Conservation (phyloP, 148 eudicot genomes). For the Diospyros lotus region DNA sequence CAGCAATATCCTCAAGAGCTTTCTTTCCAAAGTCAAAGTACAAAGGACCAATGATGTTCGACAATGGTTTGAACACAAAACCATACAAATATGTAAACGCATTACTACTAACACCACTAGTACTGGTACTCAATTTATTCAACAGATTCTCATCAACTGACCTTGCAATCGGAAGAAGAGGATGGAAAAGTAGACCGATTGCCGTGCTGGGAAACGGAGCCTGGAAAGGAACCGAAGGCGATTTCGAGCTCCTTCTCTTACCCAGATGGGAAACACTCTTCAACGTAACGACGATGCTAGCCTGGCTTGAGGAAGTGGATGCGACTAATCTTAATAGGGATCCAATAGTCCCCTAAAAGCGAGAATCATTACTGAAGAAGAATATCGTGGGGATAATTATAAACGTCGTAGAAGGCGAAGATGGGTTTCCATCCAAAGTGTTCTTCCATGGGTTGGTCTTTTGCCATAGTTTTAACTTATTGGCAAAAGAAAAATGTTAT, state of each 20-base stretch:
- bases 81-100: conserved; percentile 56
- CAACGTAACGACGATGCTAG: too few species aligned
- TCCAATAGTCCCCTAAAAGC: too few species aligned
- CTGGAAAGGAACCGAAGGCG: conserved; percentile 90
- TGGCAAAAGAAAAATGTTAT: too few species aligned
- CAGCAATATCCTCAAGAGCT: conserved; percentile 82
- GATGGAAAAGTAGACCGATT: conserved; percentile 81
- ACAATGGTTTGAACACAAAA: conserved; percentile 83
- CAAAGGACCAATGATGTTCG: conserved; percentile 93
- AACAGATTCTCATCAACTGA: conserved; percentile 11
- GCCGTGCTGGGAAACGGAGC: conserved; percentile 87
- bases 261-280: too few species aligned
- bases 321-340: too few species aligned
- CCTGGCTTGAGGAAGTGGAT: too few species aligned
- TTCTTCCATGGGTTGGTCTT: too few species aligned
- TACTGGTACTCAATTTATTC: conserved; percentile 7
- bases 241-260: conserved; percentile 25
- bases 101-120: conserved; percentile 19
- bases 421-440: too few species aligned
- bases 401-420: too few species aligned
- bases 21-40: conserved; percentile 88
- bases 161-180: conserved; percentile 69
- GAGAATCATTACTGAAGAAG: too few species aligned
- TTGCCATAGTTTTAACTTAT: too few species aligned
- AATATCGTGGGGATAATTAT: too few species aligned